These are phyloP conservation scores for Aspergillus sergii DNA, from an alignment of 2,329 filamentous ascomycete species.

Conservation along the genomic window DNA sequence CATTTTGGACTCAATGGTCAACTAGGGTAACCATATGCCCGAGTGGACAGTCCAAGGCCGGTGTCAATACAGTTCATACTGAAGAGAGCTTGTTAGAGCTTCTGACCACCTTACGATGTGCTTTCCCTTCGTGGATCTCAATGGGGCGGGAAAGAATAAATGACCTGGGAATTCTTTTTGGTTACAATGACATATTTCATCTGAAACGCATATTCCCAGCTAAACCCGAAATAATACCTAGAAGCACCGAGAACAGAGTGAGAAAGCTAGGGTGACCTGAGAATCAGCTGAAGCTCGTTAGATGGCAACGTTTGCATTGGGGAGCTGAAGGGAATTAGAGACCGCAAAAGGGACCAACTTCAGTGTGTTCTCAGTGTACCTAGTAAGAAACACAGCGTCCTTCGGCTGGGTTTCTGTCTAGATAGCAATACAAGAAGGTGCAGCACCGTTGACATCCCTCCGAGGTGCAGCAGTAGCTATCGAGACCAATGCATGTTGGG, in stretches of 20 bases:
- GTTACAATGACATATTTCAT: too few relatives aligned
- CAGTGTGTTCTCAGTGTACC: background rate
- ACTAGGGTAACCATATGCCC: too few relatives aligned
- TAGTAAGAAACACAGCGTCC: background rate
- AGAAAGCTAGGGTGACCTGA: background rate
- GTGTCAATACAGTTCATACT: too few relatives aligned
- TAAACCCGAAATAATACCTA: too few relatives aligned
- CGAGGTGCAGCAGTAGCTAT: background rate
- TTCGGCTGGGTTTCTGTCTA: background rate
- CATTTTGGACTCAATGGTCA: background rate
- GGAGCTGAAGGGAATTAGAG: background rate
- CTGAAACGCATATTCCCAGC: too few relatives aligned
- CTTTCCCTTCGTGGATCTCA: too few relatives aligned
- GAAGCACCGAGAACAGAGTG: too few relatives aligned
- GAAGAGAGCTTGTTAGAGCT: too few relatives aligned
- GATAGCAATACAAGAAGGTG: background rate
- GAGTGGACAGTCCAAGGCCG: too few relatives aligned
- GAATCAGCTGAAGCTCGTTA: background rate
- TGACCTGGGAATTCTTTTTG: too few relatives aligned
- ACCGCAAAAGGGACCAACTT: background rate
- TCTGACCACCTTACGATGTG: too few relatives aligned
- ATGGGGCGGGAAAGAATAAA: too few relatives aligned
- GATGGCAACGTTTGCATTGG: background rate
- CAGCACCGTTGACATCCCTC: background rate
- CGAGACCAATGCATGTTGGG: background rate